Conservation (phyloP, 805 yeast genomes). For the Starmerella vaccinii region DNA sequence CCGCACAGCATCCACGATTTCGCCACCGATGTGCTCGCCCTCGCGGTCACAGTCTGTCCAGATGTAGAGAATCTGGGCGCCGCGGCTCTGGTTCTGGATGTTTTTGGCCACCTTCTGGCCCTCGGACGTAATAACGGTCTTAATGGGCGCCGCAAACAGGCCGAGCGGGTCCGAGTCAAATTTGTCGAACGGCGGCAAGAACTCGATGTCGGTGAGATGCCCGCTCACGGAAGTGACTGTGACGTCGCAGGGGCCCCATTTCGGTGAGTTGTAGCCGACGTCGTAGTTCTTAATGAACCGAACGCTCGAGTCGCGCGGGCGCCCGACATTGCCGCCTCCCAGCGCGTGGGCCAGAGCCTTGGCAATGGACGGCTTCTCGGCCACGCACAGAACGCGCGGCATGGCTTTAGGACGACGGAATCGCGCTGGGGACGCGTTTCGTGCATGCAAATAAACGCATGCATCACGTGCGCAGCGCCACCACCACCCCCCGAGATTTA, state of each 20-base stretch:
- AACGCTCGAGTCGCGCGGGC: slow-evolving; percentile 40
- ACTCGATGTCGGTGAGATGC: slow-evolving; percentile 60
- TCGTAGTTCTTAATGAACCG: slow-evolving; percentile 73
- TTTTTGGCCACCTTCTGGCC: slow-evolving; percentile 49
- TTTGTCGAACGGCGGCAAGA: slow-evolving; percentile 54
- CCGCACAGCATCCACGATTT: slow-evolving; percentile 61
- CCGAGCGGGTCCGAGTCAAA: slow-evolving; percentile 53
- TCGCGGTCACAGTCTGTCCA: slow-evolving; percentile 99
- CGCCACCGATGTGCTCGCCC: slow-evolving; percentile 88
- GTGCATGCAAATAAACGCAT: neutral
- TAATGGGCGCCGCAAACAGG: slow-evolving; percentile 62
- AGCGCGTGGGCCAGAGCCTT: slow-evolving; percentile 66
- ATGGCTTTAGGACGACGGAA: neutral
- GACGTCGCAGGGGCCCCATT: slow-evolving; percentile 57
- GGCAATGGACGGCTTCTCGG: slow-evolving; percentile 94
- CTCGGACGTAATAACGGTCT: slow-evolving; percentile 34
- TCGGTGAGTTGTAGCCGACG: slow-evolving; percentile 55
- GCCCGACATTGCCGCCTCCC: slow-evolving; percentile 55
- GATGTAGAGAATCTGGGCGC: slow-evolving; percentile 59
- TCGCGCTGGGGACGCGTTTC: neutral
- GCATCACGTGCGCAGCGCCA: neutral
- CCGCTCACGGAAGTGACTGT: slow-evolving; percentile 92
- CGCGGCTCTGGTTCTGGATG: slow-evolving; percentile 53
- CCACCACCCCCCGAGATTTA: neutral
- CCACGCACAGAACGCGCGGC: slow-evolving; percentile 65